Percentiles rank a stretch among this genome's conserved stretches.
These are phyloP conservation scores for Eutypella sp. DNA, from an alignment of 2,329 filamentous ascomycete species.

Conservation along the genomic window DNA sequence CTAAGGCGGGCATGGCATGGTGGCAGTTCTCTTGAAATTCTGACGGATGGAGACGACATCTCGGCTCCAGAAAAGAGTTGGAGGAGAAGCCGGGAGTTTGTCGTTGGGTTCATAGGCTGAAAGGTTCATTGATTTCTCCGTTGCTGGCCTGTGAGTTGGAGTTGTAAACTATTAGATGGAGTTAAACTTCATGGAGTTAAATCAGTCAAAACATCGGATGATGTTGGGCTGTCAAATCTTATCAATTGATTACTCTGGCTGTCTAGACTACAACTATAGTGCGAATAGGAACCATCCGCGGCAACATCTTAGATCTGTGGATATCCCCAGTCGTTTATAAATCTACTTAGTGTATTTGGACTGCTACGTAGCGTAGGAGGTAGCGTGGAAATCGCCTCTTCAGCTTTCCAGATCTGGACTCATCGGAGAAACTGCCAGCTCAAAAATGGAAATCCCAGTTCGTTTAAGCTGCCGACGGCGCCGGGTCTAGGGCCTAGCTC, in stretches of 20 bases:
- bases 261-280: too few relatives aligned
- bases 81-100: too few relatives aligned
- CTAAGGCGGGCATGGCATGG: too few relatives aligned
- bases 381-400: background rate
- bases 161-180: too few relatives aligned
- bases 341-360: background rate
- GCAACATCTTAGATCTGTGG: conserved; percentile 1
- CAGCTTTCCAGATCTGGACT: background rate
- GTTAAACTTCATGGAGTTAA: too few relatives aligned
- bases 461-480: too few relatives aligned
- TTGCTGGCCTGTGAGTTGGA: too few relatives aligned
- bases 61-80: too few relatives aligned
- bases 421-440: background rate
- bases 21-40: too few relatives aligned
- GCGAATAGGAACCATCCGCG: background rate
- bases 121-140: too few relatives aligned
- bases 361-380: background rate
- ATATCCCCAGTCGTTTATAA: background rate
- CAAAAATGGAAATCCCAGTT: background rate
- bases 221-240: background rate
- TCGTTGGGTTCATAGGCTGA: too few relatives aligned
- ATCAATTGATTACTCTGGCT: background rate
- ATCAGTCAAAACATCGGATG: background rate
- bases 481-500: background rate
- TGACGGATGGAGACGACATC: too few relatives aligned